Evolutionary conservation across 371 early-diverging fungal genomes (phyloP), one percentile per base, ranked within the genome.

Genomic region (Apophysomyces ossiformis): DNA sequence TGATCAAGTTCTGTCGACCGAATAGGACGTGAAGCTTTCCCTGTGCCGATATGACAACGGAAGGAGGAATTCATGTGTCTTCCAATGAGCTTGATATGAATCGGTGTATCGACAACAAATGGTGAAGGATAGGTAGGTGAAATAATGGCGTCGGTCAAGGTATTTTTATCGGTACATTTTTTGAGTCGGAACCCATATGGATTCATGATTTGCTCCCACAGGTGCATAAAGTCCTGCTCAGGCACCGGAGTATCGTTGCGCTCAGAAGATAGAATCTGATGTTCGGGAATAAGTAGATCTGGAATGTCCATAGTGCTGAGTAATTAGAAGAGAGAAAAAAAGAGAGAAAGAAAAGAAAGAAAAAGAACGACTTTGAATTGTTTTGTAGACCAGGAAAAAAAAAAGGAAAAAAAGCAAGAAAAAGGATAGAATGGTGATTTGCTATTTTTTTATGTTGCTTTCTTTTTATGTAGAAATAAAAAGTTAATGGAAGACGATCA

Each of bases 41-140:
- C 78, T 0, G 77, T 77, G 4, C 82, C 77, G 44, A 82, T 75
- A 38, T 77, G 77, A 62, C 82, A 82, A n/a, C 79, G 63, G 45
- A 75, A 82, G 0, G 77, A 77, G 3, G 75, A 74, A 45, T 75
- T 75, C 66, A 73, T 78, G 26, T 81, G 78, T 45, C 79, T 65
- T 1, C 75, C 77, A 57, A 78, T 76, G 6, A 78, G 70, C 43
- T 81, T 81, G 32, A 78, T 72, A 46, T 80, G 81, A 12, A 75
- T 71, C 1, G 77, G 76, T 0, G 75, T 75, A 16, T 70, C 66
- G 39, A 54, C 32, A n/a, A 32, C 61, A 15, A 21, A 37, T 12
- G 43, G 15, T 11, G 37, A 21, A 3, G 37, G 44, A 13, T 36
- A 37, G 5, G 57, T 65, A 18, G 73, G 74, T 21, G 68, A 35